Conservation (phyloP, 179 eudicot genomes). For the Beta macrorhiza region DNA sequence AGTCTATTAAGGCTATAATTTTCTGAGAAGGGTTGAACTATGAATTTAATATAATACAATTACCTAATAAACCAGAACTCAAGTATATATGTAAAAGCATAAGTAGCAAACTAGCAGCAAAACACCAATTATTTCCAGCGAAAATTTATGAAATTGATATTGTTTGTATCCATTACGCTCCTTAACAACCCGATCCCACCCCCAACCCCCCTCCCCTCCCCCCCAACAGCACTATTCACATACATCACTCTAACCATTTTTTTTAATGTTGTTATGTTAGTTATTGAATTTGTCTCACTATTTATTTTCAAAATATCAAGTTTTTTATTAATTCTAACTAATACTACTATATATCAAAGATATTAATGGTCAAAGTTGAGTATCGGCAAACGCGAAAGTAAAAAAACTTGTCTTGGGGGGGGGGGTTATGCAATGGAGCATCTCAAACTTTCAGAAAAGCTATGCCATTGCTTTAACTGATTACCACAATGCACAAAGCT, state of each 20-base stretch:
- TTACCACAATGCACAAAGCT: background rate
- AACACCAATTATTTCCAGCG: background rate
- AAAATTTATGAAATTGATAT: background rate
- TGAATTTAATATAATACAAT: background rate
- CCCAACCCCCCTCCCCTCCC: background rate
- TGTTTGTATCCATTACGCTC: background rate
- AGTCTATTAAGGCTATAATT: background rate
- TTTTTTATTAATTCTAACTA: too few species aligned
- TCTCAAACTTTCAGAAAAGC: background rate
- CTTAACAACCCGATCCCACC: background rate
- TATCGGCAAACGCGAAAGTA: too few species aligned
- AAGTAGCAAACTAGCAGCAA: background rate
- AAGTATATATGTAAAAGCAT: background rate
- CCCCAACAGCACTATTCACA: too few species aligned
- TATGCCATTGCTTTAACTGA: conserved; percentile 6
- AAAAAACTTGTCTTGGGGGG: too few species aligned
- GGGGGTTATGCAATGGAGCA: background rate
- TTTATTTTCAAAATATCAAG: background rate
- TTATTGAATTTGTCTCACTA: too few species aligned
- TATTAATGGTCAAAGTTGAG: too few species aligned
- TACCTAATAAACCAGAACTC: background rate
- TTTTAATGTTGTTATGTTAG: too few species aligned
- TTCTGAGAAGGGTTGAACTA: background rate
- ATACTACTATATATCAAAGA: too few species aligned
- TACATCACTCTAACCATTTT: too few species aligned